Evolutionary conservation across 129 eudicot species (phyloP).

Genomic region (Apium graveolens): DNA sequence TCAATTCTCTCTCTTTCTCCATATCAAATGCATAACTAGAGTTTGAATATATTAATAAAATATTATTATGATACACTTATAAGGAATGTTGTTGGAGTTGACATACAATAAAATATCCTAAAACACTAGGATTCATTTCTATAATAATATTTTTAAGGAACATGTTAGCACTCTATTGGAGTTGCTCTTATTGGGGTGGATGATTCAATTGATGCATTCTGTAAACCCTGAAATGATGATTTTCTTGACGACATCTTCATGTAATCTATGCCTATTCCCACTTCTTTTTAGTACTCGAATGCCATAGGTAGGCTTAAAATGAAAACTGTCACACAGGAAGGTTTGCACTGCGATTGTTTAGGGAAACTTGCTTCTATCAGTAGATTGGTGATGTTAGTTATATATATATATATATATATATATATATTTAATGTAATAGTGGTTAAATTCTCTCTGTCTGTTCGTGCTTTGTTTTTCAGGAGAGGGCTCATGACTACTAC

Average conservation of each 20-base stretch:
- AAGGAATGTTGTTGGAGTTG: too few relatives aligned
- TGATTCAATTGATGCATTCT: background rate
- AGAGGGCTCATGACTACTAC: constrained; percentile 88
- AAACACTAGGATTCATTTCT: too few relatives aligned
- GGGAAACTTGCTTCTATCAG: background rate
- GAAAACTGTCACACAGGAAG: background rate
- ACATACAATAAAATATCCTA: too few relatives aligned
- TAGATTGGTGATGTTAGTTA: background rate
- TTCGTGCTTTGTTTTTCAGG: constrained; percentile 31
- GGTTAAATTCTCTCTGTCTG: background rate
- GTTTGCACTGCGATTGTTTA: background rate
- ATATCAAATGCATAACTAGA: too few relatives aligned
- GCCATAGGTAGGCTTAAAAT: background rate
- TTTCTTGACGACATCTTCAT: background rate
- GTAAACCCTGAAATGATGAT: background rate
- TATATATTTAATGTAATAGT: background rate
- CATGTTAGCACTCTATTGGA: too few relatives aligned
- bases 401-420: too few relatives aligned
- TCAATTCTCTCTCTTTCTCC: too few relatives aligned
- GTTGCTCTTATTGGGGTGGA: background rate
- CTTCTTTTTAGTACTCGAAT: background rate
- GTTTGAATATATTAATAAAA: too few relatives aligned
- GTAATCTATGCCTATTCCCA: background rate
- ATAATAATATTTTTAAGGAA: too few relatives aligned
- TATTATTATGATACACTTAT: too few relatives aligned